Evolutionary conservation across 2,329 filamentous ascomycete species (phyloP).

Genomic region (Penicillium aurantiogriseum): DNA sequence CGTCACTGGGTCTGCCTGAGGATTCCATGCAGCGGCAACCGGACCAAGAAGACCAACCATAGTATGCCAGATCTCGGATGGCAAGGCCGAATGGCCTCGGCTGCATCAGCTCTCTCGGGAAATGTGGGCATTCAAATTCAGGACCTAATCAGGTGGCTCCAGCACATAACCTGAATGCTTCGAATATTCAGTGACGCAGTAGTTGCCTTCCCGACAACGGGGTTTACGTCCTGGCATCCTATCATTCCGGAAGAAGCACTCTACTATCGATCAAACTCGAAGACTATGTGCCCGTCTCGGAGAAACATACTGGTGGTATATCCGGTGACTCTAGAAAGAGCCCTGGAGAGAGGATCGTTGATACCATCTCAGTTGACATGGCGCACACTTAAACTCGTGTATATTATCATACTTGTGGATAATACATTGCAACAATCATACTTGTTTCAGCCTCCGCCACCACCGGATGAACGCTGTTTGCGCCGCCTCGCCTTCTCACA

Average conservation of each 20-base stretch:
- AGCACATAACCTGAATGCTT: not conserved
- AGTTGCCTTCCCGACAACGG: not conserved
- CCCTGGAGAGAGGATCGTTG: not conserved
- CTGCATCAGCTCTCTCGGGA: too few species aligned
- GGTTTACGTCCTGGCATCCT: not conserved
- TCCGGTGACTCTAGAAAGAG: not conserved
- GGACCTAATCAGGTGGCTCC: not conserved
- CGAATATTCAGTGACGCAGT: not conserved
- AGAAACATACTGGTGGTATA: not conserved
- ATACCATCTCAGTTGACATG: not conserved
- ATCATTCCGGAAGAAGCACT: not conserved
- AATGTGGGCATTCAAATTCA: not conserved
- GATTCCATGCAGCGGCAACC: not conserved
- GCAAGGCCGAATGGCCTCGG: too few species aligned
- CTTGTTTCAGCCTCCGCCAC: constrained; percentile 13
- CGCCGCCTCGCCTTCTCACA: constrained; percentile 17
- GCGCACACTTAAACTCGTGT: not conserved
- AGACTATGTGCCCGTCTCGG: not conserved
- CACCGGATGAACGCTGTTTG: constrained; percentile 4
- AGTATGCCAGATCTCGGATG: not conserved
- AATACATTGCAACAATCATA: not conserved
- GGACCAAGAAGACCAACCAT: not conserved
- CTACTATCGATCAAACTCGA: not conserved
- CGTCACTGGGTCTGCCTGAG: constrained; percentile 29
- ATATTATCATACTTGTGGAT: not conserved